Evolutionary conservation across 768 basidiomycete species (phyloP).

Genomic region (Coprinopsis strossmayeri): DNA sequence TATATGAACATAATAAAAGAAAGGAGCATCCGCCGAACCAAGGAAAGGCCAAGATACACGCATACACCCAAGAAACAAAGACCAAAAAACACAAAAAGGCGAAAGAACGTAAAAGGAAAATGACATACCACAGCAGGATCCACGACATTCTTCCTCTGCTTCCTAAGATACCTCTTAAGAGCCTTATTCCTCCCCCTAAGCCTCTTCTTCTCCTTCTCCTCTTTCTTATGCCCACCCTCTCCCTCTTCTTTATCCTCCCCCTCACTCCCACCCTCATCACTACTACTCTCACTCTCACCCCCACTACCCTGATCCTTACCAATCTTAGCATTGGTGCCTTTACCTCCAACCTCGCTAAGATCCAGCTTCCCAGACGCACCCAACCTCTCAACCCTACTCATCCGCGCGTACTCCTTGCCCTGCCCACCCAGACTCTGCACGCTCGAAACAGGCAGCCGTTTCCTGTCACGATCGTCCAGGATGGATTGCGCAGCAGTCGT

Average conservation of each 20-base stretch:
- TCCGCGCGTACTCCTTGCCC: neutral
- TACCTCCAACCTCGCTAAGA: neutral
- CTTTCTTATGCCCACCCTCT: neutral
- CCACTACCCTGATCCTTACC: neutral
- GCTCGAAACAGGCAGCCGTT: neutral
- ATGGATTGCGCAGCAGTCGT: neutral
- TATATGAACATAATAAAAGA: too few species aligned
- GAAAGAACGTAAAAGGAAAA: too few species aligned
- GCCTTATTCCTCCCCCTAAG: conserved; percentile 39
- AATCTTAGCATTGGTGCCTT: too few species aligned
- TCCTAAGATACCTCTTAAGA: conserved; percentile 78
- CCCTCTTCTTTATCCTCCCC: neutral
- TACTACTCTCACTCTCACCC: neutral
- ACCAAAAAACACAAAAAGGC: too few species aligned
- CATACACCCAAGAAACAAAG: too few species aligned
- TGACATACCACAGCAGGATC: conserved; percentile 51
- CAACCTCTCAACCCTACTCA: neutral
- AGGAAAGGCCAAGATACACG: too few species aligned
- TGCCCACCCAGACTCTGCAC: neutral
- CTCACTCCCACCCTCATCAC: neutral
- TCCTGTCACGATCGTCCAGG: neutral
- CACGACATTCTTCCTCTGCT: conserved; percentile 92
- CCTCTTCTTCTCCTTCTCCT: conserved; percentile 1
- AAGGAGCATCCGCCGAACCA: too few species aligned
- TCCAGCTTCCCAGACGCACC: neutral